Conservation (phyloP, 148 eudicot genomes). For the Amaranthus palmeri region DNA sequence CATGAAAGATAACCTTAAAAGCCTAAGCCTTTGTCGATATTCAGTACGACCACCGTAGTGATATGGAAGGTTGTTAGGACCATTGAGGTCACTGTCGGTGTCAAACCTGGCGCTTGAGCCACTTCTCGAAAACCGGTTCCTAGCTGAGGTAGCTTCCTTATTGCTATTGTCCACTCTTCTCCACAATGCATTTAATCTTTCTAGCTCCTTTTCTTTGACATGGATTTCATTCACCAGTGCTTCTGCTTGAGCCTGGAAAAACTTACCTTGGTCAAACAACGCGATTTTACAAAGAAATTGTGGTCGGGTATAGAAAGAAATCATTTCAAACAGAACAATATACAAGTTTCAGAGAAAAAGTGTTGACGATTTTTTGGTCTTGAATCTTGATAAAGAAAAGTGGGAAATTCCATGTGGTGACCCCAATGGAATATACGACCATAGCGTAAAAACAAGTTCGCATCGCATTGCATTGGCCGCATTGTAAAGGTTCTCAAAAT, state of each 20-base stretch:
- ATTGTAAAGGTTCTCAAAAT: no score
- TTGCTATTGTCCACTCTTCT: conserved; percentile 48
- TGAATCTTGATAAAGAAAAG: no score
- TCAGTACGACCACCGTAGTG: conserved; percentile 56
- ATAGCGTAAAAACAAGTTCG: no score
- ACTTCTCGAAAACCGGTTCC: conserved; percentile 61
- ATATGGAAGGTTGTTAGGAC: conserved; percentile 45
- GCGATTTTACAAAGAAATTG: not conserved
- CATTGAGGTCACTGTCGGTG: conserved; percentile 44
- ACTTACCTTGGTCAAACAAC: not conserved
- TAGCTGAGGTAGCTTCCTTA: conserved; percentile 51
- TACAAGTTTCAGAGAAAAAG: no score
- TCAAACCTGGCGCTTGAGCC: conserved; percentile 37
- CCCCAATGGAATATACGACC: no score
- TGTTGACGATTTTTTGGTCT: no score
- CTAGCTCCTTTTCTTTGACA: conserved; percentile 79
- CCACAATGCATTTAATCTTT: conserved; percentile 64
- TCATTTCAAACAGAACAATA: not conserved
- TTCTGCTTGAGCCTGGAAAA: conserved; percentile 82
- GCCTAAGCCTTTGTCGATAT: conserved; percentile 61
- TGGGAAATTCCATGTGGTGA: no score
- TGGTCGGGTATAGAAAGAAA: not conserved
- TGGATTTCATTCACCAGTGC: conserved; percentile 73
- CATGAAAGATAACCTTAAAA: conserved; percentile 85
- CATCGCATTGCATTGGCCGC: no score